Evolutionary conservation across 768 basidiomycete genomes (phyloP), one percentile per base, ranked within the genome.

Genomic region (Mrakia frigida): DNA sequence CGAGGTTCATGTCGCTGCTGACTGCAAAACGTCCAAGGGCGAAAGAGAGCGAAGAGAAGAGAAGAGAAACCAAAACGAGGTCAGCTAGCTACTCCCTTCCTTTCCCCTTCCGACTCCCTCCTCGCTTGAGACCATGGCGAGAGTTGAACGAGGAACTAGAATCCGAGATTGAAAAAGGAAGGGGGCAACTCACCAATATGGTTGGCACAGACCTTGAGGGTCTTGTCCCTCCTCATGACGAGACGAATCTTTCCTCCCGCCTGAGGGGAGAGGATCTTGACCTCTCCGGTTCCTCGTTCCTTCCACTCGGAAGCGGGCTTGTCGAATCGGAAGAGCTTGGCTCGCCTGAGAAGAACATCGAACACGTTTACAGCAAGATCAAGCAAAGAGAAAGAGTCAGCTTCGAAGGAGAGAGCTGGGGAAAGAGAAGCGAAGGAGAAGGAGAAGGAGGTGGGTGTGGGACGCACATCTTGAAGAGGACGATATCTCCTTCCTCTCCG

Each of bases 211-310:
- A 98, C 95, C 85, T 99, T 98, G 85, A 94, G 88, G 68, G 97
- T 99, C 90, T 98, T 98, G 88, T 99, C 97, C 85, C 97, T 92
- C 86, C 96, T 88, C 97, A 99, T 99, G 83, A 99, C 94, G 78
- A 99, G 88, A 79, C 97, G 89, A 82, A 96, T 87, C 85, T 95
- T 98, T 70, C 90, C 89, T 82, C 89, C 89, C 7, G 73, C 63
- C 84, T 91, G 93, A 87, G 97, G 92, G 80, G 89, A 86, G 79
- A 99, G 89, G 75, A 99, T 87, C 83, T 93, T 91, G 79, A 93
- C 94, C 83, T 96, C 94, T 65, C 96, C 96, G 23, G 95, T 98
- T 56, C 96, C 96, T 46, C 97, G 86, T 86, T 99, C 97, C 84
- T 99, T 99, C 97, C 97, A 99, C 85, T 98, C 96, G 71, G 88